phyloP scores from a whole-genome alignment of 371 early-diverging fungal species.

The Haplosporangium sp. region DNA sequence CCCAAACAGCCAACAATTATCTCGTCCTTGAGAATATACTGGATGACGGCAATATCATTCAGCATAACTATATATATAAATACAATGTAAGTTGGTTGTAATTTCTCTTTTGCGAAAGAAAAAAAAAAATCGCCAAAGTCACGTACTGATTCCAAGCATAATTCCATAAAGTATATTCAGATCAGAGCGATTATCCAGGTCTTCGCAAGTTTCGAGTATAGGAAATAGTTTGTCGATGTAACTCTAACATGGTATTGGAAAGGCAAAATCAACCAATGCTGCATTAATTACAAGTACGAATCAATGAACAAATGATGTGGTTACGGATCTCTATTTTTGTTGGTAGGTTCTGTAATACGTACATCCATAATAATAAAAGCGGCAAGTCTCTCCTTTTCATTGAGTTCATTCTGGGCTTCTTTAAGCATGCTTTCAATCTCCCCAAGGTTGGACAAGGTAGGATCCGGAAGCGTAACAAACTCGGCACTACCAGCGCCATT shows the following conservation, averaged over 20 bases:
- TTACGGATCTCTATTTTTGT: no score
- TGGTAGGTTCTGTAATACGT: constrained; percentile 12
- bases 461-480: constrained; percentile 65
- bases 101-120: no score
- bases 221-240: constrained; percentile 80
- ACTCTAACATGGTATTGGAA: constrained; percentile 57
- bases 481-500: constrained; percentile 48
- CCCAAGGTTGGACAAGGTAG: constrained; percentile 72
- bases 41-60: constrained; percentile 76
- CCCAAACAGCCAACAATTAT: constrained; percentile 74
- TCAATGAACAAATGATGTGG: not conserved
- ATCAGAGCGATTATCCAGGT: constrained; percentile 81
- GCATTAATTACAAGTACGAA: not conserved
- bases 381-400: constrained; percentile 65
- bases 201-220: constrained; percentile 84
- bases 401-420: constrained; percentile 57
- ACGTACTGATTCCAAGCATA: constrained; percentile 79
- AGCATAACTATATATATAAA: constrained; percentile 61
- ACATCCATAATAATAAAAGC: constrained; percentile 63
- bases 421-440: constrained; percentile 68
- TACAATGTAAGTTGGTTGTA: not conserved
- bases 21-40: constrained; percentile 80
- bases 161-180: constrained; percentile 78
- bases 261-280: not conserved
- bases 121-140: no score